Base-by-base conservation (phyloP, 2,329 filamentous ascomycete genomes). In the Claviceps maximensis region DNA sequence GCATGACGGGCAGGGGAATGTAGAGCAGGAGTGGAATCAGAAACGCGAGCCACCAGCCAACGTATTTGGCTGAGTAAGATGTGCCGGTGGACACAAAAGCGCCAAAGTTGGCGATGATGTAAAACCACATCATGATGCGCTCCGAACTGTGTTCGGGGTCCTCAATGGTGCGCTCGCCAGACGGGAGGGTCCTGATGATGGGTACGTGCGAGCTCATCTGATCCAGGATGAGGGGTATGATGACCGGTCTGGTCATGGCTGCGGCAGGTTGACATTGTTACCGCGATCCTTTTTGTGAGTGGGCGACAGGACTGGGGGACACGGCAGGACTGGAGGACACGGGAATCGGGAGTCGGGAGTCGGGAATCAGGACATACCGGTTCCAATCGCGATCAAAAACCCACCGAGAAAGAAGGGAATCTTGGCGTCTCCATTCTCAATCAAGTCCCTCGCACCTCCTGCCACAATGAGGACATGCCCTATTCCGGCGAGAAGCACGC, bases 381-480 rank as follows among this genome's bases (percentile, higher is more conserved):
- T 85, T 49, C 85, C 85, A 12, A 88, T 61, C 5, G 72, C 65
- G 6, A 75, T 64, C 23, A 74, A 68, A 58, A 75, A 76, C 51
- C 76, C 68, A 4, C 83, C 82, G 61, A 88, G 77, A 60, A 87
- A 79, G 53, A 74, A 72, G 25, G 79, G 79, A 1, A 74, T 71
- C 56, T 77, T 73, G 49, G 74, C 71, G 8, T 69, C 67, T 41
- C 72, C 74, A 40, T 67, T 68, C 21, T 66, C 69, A 23, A 77
- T 65, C 2, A 77, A 69, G 9, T 62, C 56, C 54, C 69, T 72
- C 25, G 72, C 65, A 40, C 73, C 82, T 1, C 83, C 82, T 21
- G 77, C 71, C 55, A 87, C 76, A 54, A 89, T 74, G 51, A 89
- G 77, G n/a, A 80, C 65, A 59, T 88, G 83, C 8, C 84, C 84